A percentile compares a stretch with the other conserved stretches of the same genome.
Conservation (phyloP, 805 yeast genomes). For the Pichia membranifaciens region DNA sequence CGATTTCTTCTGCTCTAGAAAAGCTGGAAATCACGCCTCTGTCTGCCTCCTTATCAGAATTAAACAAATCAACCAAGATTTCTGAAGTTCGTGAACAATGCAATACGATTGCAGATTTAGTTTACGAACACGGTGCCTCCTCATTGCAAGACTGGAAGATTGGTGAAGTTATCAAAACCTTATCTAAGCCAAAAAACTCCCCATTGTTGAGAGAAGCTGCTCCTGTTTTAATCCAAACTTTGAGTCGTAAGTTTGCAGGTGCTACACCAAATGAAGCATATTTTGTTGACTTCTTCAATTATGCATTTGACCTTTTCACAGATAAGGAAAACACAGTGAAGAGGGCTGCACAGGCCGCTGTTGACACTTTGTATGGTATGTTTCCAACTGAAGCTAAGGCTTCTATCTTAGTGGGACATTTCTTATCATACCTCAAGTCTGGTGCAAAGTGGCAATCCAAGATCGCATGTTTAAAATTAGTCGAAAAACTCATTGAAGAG, state of each 20-base stretch:
- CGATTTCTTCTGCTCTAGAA: conserved; percentile 61
- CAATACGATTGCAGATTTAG: conserved; percentile 44
- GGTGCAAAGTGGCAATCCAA: conserved; percentile 94
- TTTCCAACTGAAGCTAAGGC: conserved; percentile 77
- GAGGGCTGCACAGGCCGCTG: conserved; percentile 78
- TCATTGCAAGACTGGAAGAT: conserved; percentile 62
- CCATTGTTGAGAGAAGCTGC: conserved; percentile 73
- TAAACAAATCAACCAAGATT: conserved; percentile 46
- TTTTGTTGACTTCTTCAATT: conserved; percentile 54
- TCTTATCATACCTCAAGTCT: conserved; percentile 60
- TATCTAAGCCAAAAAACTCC: conserved; percentile 69
- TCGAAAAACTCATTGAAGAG: conserved; percentile 72
- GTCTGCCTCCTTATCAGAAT: conserved; percentile 46
- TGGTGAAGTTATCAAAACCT: conserved; percentile 53
- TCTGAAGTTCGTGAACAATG: conserved; percentile 53
- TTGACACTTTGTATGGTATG: conserved; percentile 61
- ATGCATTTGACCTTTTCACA: conserved; percentile 65
- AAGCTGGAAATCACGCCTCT: conserved; percentile 64
- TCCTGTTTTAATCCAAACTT: conserved; percentile 50
- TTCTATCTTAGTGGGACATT: conserved; percentile 56
- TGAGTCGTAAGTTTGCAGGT: conserved; percentile 56
- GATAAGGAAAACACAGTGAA: conserved; percentile 86
- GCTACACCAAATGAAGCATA: conserved; percentile 71
- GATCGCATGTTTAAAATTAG: conserved; percentile 64
- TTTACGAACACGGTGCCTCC: conserved; percentile 40